These are phyloP conservation scores for Aspergillus sp. DNA, from an alignment of 2,329 filamentous ascomycete genomes.

Conservation along the genomic window DNA sequence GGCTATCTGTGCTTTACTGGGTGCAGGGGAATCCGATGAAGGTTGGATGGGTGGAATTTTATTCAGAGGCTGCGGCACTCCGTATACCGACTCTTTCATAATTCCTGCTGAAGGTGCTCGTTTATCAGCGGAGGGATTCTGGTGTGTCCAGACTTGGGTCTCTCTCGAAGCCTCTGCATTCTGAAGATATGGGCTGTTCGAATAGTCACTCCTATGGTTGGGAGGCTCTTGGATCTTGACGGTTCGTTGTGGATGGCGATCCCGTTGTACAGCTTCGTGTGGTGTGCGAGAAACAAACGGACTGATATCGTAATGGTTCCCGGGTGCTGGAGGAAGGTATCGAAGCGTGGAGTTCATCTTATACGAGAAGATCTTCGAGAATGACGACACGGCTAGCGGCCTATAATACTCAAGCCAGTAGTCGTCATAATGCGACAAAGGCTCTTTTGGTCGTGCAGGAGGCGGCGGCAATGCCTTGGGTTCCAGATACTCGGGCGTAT, in stretches of 20 bases:
- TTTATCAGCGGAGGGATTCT: conserved; percentile 30
- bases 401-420: conserved; percentile 98
- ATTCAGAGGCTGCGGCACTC: conserved; percentile 15
- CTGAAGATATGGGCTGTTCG: conserved; percentile 26
- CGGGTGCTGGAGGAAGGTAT: conserved; percentile 68
- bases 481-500: conserved; percentile 66
- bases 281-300: conserved; percentile 76
- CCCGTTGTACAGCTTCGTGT: conserved; percentile 50
- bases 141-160: conserved; percentile 24
- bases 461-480: conserved; percentile 54
- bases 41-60: conserved; percentile 17
- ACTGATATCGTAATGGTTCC: conserved; percentile 75
- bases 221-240: conserved; percentile 64
- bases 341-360: conserved; percentile 86
- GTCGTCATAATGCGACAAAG: conserved; percentile 66
- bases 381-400: conserved; percentile 78
- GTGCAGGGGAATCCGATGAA: conserved; percentile 55
- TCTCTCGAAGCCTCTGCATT: conserved; percentile 12
- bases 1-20: conserved; percentile 71
- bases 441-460: conserved; percentile 23
- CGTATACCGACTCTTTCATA: conserved; percentile 49
- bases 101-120: conserved; percentile 42
- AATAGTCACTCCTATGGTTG: conserved; percentile 41
- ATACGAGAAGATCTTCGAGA: conserved; percentile 87
- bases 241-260: conserved; percentile 51